A percentile compares a stretch with the other conserved stretches of the same genome.
Evolutionary conservation across 805 yeast species (phyloP).

Genomic region (Sugiyamaella floridensis): DNA sequence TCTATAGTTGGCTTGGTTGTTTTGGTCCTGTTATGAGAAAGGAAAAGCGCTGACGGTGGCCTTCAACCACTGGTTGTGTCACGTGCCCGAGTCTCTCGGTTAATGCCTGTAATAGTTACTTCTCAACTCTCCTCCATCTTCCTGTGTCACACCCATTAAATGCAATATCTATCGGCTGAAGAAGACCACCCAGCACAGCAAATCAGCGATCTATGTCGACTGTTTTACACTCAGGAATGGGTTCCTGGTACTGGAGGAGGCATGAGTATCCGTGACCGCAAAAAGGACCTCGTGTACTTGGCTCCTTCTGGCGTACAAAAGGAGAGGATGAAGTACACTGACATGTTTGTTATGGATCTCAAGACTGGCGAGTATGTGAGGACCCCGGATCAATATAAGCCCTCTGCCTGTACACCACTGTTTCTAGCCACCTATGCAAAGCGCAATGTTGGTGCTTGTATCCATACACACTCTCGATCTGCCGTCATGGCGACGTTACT

Average conservation of each 20-base stretch:
- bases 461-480: slow-evolving; percentile 87
- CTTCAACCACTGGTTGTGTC: neutral
- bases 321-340: slow-evolving; percentile 74
- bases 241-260: slow-evolving; percentile 97
- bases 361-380: slow-evolving; percentile 46
- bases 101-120: neutral
- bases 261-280: slow-evolving; percentile 53
- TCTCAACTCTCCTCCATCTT: neutral
- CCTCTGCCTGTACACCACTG: slow-evolving; percentile 91
- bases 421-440: slow-evolving; percentile 64
- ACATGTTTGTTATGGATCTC: slow-evolving; percentile 71
- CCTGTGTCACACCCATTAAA: neutral
- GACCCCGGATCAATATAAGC: slow-evolving; percentile 62
- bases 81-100: neutral
- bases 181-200: slow-evolving; percentile 73
- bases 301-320: slow-evolving; percentile 98
- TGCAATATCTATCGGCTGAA: slow-evolving; percentile 32
- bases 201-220: slow-evolving; percentile 72
- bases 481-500: slow-evolving; percentile 77
- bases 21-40: too few relatives aligned
- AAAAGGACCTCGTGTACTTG: slow-evolving; percentile 51
- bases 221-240: slow-evolving; percentile 79
- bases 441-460: slow-evolving; percentile 82
- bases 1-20: too few relatives aligned
- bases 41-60: too few relatives aligned